phyloP scores from a whole-genome alignment of 805 yeast genomes.

The Wickerhamiella galacta region DNA sequence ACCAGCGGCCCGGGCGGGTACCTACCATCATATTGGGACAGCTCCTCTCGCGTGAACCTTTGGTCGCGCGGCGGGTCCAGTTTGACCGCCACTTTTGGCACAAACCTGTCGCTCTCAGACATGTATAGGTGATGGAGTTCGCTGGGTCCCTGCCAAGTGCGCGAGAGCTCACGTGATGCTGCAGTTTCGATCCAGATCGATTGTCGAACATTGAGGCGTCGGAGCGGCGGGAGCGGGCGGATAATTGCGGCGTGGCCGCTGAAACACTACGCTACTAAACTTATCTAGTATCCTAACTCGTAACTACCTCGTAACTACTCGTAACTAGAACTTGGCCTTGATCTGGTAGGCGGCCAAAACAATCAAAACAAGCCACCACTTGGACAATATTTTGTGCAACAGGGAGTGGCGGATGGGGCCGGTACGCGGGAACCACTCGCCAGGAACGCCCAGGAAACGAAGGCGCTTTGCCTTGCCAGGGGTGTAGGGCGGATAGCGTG shows the following conservation, averaged over 20 bases:
- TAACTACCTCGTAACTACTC: too few relatives aligned
- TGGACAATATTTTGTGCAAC: too few relatives aligned
- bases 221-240: too few relatives aligned
- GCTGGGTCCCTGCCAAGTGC: too few relatives aligned
- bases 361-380: too few relatives aligned
- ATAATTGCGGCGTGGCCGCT: too few relatives aligned
- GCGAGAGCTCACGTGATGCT: too few relatives aligned
- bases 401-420: slow-evolving; percentile 21
- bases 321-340: background rate
- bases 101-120: slow-evolving; percentile 23
- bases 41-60: slow-evolving; percentile 27
- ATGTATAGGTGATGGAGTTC: too few relatives aligned
- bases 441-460: slow-evolving; percentile 18
- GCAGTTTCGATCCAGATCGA: too few relatives aligned
- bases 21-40: slow-evolving; percentile 32
- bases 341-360: slow-evolving; percentile 3
- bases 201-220: too few relatives aligned
- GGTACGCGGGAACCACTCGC: slow-evolving; percentile 24
- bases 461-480: slow-evolving; percentile 21
- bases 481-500: slow-evolving; percentile 51
- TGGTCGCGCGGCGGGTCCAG: slow-evolving; percentile 36
- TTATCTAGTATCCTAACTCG: too few relatives aligned
- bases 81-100: slow-evolving; percentile 38
- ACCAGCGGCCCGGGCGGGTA: slow-evolving; percentile 1
- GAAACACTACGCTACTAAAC: too few relatives aligned